Evolutionary conservation across 148 eudicot species (phyloP), one percentile per base, ranked within the genome.

Genomic region (Amaranthus hypochondriacus): DNA sequence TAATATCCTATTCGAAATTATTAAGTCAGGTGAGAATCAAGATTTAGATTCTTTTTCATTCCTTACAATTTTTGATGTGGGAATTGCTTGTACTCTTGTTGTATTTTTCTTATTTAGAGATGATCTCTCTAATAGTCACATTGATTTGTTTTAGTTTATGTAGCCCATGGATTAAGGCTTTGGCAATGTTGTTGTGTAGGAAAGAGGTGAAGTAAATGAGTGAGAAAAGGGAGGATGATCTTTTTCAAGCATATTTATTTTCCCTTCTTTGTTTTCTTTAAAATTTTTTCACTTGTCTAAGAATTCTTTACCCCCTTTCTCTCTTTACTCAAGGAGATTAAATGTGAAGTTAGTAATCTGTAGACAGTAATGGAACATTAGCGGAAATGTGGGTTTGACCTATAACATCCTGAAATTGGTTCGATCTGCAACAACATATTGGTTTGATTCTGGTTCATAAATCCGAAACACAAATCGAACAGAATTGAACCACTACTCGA

Each of bases 1-100:
- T 94, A 72, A 57, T 91, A 42, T 91, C 97, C 48, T 91, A 84
- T 75, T 77, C 89, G 68, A 94, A 75, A 76, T 76, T 94, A 66
- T 77, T 91, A 68, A 83, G 80, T 76, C 90, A 91, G 97, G 98
- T 94, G 83, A 80, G 39, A 55, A 52, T 58, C 51, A 5, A 53
- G 21, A 15, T 52, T 47, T 43, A 53, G 21, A 15, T 52, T 47
- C 49, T 73, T 66, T 56, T 50, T 49, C 44, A 50, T 0, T 49
- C 1, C 0, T 7, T 66, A 42, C 56, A 50, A 18, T 10, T 49
- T 9, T 67, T 48, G 68, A 18, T 50, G 50, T 13, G 9, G 12
- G 28, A 67, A 50, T 51, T 4, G n/a, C 7, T 46, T 64, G 44
- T 47, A 50, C 68, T 62, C 48, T 39, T 46, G 68, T 3, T 47